phyloP scores from a whole-genome alignment of 352 stramenopile genomes.

The Lagenidium sp. region DNA sequence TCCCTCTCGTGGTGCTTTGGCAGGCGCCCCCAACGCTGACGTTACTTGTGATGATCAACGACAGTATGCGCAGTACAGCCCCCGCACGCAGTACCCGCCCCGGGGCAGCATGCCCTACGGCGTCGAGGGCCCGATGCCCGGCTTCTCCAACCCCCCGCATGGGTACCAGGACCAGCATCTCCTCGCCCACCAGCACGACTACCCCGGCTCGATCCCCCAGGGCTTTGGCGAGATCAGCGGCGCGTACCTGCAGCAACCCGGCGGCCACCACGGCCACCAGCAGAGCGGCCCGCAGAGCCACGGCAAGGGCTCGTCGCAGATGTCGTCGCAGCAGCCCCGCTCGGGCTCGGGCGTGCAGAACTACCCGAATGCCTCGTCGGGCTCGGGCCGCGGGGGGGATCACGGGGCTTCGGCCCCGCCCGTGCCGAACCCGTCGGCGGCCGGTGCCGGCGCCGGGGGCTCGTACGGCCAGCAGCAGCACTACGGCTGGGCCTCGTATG shows the following conservation, averaged over 20 bases:
- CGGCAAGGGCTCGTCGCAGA: conserved; percentile 43
- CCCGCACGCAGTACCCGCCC: conserved; percentile 75
- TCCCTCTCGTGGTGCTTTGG: no score
- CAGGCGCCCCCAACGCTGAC: background rate
- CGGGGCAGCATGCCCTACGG: conserved; percentile 79
- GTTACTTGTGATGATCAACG: no score
- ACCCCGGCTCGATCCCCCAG: conserved; percentile 58
- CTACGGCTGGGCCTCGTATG: conserved; percentile 78
- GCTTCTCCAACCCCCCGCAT: conserved; percentile 69
- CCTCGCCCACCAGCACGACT: conserved; percentile 74
- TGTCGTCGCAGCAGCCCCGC: conserved; percentile 44
- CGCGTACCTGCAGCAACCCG: conserved; percentile 60
- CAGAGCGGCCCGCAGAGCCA: conserved; percentile 50
- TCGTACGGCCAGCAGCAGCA: conserved; percentile 76
- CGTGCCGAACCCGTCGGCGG: conserved; percentile 52
- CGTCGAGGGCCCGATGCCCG: conserved; percentile 68
- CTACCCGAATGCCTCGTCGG: conserved; percentile 37
- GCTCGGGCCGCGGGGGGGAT: conserved; percentile 31
- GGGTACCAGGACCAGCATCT: conserved; percentile 82
- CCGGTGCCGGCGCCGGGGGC: conserved; percentile 15
- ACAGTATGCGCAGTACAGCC: conserved; percentile 80
- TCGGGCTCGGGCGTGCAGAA: conserved; percentile 41
- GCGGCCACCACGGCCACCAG: conserved; percentile 29
- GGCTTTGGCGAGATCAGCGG: conserved; percentile 80
- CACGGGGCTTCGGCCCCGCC: conserved; percentile 47